phyloP scores from a whole-genome alignment of 257 asterid species.

The Leptodermis oblonga region DNA sequence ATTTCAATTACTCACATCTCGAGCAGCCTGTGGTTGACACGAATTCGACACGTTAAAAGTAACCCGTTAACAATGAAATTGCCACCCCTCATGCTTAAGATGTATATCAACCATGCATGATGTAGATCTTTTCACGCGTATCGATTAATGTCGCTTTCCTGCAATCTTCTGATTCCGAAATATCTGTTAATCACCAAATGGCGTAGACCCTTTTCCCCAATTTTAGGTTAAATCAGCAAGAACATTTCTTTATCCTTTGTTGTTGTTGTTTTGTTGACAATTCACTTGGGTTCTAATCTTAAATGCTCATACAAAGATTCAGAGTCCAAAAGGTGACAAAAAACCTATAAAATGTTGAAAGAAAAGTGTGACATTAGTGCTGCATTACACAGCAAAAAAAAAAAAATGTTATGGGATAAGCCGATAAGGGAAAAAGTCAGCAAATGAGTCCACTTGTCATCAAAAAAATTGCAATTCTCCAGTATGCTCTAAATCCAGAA shows the following conservation, averaged over 20 bases:
- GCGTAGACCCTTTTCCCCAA: background rate
- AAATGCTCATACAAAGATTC: too few relatives aligned
- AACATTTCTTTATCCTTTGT: background rate
- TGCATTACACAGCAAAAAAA: background rate
- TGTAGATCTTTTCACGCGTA: background rate
- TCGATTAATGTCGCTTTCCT: background rate
- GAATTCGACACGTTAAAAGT: too few relatives aligned
- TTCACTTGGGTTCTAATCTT: too few relatives aligned
- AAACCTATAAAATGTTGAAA: too few relatives aligned
- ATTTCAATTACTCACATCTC: background rate
- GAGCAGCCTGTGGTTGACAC: too few relatives aligned
- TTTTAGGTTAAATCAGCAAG: background rate
- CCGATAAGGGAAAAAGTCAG: background rate
- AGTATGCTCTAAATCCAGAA: background rate
- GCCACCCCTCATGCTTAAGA: background rate
- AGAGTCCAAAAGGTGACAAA: too few relatives aligned
- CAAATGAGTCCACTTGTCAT: background rate
- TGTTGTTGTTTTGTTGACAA: too few relatives aligned
- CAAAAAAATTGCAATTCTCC: background rate
- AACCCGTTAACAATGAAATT: too few relatives aligned
- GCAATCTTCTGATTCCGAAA: background rate
- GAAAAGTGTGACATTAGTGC: background rate
- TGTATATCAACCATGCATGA: background rate
- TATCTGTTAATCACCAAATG: constrained; percentile 3
- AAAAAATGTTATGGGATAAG: too few relatives aligned